Conservation (phyloP, 2,329 filamentous ascomycete genomes). For the Cercospora janseana region DNA sequence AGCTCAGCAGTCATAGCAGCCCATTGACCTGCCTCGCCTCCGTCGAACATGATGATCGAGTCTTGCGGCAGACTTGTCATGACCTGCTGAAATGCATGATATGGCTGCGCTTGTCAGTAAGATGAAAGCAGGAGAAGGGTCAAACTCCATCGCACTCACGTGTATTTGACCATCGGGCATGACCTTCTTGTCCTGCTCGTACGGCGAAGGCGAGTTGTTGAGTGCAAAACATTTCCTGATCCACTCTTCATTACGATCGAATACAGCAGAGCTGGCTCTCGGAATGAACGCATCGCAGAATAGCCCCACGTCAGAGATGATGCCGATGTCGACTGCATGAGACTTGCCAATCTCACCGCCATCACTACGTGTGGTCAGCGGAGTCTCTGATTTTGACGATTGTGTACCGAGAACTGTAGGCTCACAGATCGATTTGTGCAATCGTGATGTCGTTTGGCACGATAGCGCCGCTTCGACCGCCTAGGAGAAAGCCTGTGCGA, state of each 20-base stretch:
- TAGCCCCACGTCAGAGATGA: constrained; percentile 42
- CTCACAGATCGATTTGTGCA: constrained; percentile 43
- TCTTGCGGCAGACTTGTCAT: constrained; percentile 39
- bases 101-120: constrained; percentile 40
- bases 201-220: constrained; percentile 29
- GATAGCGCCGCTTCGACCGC: constrained; percentile 21
- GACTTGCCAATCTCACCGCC: constrained; percentile 46
- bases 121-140: neutral
- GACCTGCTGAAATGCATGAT: constrained; percentile 43
- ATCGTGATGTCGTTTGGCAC: constrained; percentile 43
- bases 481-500: constrained; percentile 24
- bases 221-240: constrained; percentile 32
- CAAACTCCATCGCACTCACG: neutral
- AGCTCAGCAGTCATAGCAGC: constrained; percentile 36
- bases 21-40: constrained; percentile 43
- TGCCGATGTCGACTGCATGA: constrained; percentile 40
- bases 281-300: constrained; percentile 32
- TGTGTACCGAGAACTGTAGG: neutral
- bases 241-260: constrained; percentile 28
- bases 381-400: neutral
- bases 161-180: constrained; percentile 36
- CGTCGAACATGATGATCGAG: constrained; percentile 44
- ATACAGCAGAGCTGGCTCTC: constrained; percentile 13
- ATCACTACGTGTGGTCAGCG: constrained; percentile 29
- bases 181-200: constrained; percentile 25